A percentile compares a stretch with the other conserved stretches of the same genome.
phyloP scores from a whole-genome alignment of 2,329 filamentous ascomycete species.

The Fusarium sp. region DNA sequence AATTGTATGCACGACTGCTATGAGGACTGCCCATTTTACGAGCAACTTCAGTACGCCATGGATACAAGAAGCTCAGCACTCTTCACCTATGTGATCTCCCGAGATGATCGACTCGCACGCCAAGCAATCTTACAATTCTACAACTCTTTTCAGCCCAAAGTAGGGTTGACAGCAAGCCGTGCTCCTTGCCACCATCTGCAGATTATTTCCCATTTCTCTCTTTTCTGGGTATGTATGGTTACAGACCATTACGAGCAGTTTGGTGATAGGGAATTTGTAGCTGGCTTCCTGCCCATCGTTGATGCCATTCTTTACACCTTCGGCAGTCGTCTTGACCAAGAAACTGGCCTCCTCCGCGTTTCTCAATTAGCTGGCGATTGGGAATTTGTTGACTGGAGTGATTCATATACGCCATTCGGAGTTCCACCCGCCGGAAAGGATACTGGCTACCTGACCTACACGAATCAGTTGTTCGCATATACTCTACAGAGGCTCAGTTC shows the following conservation, averaged over 20 bases:
- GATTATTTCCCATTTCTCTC: neutral
- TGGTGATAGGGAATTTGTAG: neutral
- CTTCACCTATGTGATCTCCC: neutral
- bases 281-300: neutral
- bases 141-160: neutral
- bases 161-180: neutral
- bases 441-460: neutral
- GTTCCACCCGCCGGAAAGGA: neutral
- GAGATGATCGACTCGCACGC: neutral
- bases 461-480: neutral
- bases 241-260: neutral
- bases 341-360: neutral
- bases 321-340: neutral
- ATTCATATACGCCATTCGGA: neutral
- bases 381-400: neutral
- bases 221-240: neutral
- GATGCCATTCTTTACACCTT: neutral
- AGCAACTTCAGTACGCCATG: constrained; percentile 4
- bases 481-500: neutral
- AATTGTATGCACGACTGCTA: constrained; percentile 5
- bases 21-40: neutral
- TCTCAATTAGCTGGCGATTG: neutral
- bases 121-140: neutral
- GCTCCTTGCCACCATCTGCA: neutral
- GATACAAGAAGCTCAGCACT: neutral